A percentile compares a stretch with the other conserved stretches of the same genome.
Conservation (phyloP, 139 green algal genomes). For the Chlamydomonas incerta region DNA sequence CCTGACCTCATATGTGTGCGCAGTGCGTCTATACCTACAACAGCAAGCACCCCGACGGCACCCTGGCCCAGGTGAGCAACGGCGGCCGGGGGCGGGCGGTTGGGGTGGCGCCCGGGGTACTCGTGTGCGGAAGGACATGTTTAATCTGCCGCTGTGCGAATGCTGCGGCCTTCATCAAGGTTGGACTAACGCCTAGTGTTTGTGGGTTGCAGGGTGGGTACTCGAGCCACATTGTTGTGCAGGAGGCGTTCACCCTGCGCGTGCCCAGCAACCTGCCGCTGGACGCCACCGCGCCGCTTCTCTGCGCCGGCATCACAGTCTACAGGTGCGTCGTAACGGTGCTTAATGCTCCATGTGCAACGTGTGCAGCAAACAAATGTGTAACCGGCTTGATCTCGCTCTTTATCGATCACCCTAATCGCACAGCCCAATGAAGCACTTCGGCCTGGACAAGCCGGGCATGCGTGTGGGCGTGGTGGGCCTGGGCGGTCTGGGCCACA, state of each 20-base stretch:
- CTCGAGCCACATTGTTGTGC: slow-evolving; percentile 69
- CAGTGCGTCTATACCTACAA: slow-evolving; percentile 82
- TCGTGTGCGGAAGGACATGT: no score
- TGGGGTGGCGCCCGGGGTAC: no score
- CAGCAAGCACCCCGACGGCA: slow-evolving; percentile 58
- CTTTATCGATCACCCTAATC: neutral
- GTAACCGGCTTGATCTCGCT: no score
- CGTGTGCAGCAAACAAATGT: no score
- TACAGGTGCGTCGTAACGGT: slow-evolving; percentile 43
- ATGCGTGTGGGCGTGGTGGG: slow-evolving; percentile 81
- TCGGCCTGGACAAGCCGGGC: slow-evolving; percentile 82
- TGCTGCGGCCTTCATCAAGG: no score
- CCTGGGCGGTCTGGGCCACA: slow-evolving; percentile 76
- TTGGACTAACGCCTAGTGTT: no score
- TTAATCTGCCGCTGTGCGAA: no score
- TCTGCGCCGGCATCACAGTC: slow-evolving; percentile 87
- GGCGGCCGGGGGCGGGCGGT: no score
- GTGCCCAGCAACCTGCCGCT: slow-evolving; percentile 75
- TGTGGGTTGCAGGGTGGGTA: slow-evolving; percentile 87
- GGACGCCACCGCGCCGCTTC: slow-evolving; percentile 74
- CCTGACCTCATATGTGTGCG: no score
- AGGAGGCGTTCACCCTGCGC: slow-evolving; percentile 64
- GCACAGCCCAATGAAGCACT: slow-evolving; percentile 70
- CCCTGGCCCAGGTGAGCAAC: slow-evolving; percentile 13
- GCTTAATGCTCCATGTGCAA: no score